Conservation (phyloP, 495 filamentous ascomycete genomes). For the Xylaria cubensis region DNA sequence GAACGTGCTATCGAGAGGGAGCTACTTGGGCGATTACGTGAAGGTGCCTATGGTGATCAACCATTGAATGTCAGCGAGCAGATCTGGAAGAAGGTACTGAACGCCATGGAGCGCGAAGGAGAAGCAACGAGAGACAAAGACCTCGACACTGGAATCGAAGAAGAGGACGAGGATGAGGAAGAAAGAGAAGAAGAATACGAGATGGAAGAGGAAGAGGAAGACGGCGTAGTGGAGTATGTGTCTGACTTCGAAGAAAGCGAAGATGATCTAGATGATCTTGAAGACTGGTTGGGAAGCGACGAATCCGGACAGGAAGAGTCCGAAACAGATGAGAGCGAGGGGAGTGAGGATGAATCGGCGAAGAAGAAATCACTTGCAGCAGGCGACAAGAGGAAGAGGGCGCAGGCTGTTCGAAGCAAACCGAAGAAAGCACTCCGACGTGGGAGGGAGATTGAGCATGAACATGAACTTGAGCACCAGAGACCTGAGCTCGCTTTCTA, state of each 20-base stretch:
- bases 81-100: constrained; percentile 97
- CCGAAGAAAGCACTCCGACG: constrained; percentile 67
- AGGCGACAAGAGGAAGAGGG: constrained; percentile 74
- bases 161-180: constrained; percentile 73
- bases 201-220: constrained; percentile 73
- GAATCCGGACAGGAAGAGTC: constrained; percentile 56
- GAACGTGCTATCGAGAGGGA: constrained; percentile 96
- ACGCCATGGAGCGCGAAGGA: constrained; percentile 83
- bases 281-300: constrained; percentile 59
- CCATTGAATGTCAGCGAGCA: constrained; percentile 91
- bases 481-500: constrained; percentile 52
- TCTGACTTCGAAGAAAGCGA: constrained; percentile 62
- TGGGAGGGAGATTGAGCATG: constrained; percentile 74
- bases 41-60: constrained; percentile 92
- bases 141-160: constrained; percentile 81
- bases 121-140: constrained; percentile 87
- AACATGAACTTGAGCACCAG: constrained; percentile 60
- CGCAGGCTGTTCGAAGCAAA: constrained; percentile 59
- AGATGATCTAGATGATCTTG: constrained; percentile 53
- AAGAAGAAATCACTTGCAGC: constrained; percentile 48
- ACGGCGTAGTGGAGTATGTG: constrained; percentile 86
- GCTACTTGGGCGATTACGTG: constrained; percentile 86
- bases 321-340: constrained; percentile 57
- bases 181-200: constrained; percentile 59
- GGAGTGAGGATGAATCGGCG: constrained; percentile 52